phyloP scores from a whole-genome alignment of 257 asterid species.

The Asclepias syriaca region DNA sequence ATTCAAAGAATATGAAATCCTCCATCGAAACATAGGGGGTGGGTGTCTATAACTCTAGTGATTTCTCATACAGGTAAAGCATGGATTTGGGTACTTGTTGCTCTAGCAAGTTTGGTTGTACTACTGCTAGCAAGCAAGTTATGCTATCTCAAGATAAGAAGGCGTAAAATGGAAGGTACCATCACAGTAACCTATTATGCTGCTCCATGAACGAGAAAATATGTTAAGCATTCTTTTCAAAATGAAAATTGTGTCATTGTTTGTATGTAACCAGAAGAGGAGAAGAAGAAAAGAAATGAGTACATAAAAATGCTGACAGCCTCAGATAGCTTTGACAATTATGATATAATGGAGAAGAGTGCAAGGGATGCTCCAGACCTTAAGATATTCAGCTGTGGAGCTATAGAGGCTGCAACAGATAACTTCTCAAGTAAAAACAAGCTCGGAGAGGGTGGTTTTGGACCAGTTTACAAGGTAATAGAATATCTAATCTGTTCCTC shows the following conservation, averaged over 20 bases:
- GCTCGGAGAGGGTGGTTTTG: slow-evolving; percentile 69
- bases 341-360: slow-evolving; percentile 17
- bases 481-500: neutral
- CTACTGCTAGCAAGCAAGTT: neutral
- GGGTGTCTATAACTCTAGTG: neutral
- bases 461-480: slow-evolving; percentile 51
- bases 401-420: slow-evolving; percentile 42
- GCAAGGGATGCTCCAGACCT: slow-evolving; percentile 41
- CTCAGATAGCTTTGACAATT: slow-evolving; percentile 17
- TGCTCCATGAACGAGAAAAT: neutral
- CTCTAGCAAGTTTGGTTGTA: slow-evolving; percentile 4
- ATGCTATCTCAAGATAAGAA: slow-evolving; percentile 13
- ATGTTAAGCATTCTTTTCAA: neutral
- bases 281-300: slow-evolving; percentile 25
- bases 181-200: neutral
- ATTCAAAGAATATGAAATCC: neutral
- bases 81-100: slow-evolving; percentile 19
- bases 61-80: slow-evolving; percentile 14
- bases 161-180: slow-evolving; percentile 17
- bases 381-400: slow-evolving; percentile 36
- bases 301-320: slow-evolving; percentile 17
- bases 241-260: neutral
- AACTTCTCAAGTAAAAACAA: slow-evolving; percentile 37
- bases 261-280: slow-evolving; percentile 16
- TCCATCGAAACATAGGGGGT: neutral